phyloP scores from a whole-genome alignment of 805 yeast species.

The Metschnikowia dekortorum region DNA sequence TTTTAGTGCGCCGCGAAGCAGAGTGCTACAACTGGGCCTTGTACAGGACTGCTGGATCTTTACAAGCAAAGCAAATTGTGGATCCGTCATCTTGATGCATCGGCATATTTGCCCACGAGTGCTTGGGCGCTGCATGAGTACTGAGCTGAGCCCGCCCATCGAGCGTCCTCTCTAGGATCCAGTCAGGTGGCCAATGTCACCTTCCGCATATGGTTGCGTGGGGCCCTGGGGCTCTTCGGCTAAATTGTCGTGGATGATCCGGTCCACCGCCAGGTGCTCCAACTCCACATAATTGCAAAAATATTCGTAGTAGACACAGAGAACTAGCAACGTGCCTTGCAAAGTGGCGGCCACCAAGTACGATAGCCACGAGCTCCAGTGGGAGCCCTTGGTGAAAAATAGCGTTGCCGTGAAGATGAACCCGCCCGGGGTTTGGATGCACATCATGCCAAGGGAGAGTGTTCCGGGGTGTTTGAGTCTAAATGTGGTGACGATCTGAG shows the following conservation, averaged over 20 bases:
- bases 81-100: background rate
- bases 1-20: constrained; percentile 1
- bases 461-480: constrained; percentile 73
- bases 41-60: background rate
- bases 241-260: constrained; percentile 10
- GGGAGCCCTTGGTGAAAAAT: constrained; percentile 66
- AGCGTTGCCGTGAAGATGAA: constrained; percentile 72
- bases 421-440: constrained; percentile 88
- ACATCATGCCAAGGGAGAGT: constrained; percentile 74
- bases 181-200: background rate
- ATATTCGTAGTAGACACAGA: constrained; percentile 54
- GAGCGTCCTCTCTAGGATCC: too few relatives aligned
- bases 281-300: constrained; percentile 7
- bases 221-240: background rate
- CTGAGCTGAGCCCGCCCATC: too few relatives aligned
- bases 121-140: background rate
- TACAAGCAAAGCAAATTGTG: background rate
- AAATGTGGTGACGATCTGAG: constrained; percentile 72
- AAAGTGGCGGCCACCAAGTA: constrained; percentile 65
- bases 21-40: background rate
- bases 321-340: constrained; percentile 55
- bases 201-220: background rate
- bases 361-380: constrained; percentile 86
- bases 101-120: background rate
- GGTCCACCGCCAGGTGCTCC: constrained; percentile 10